phyloP scores from a whole-genome alignment of 2,329 filamentous ascomycete genomes.

The Pyrenophora teres region DNA sequence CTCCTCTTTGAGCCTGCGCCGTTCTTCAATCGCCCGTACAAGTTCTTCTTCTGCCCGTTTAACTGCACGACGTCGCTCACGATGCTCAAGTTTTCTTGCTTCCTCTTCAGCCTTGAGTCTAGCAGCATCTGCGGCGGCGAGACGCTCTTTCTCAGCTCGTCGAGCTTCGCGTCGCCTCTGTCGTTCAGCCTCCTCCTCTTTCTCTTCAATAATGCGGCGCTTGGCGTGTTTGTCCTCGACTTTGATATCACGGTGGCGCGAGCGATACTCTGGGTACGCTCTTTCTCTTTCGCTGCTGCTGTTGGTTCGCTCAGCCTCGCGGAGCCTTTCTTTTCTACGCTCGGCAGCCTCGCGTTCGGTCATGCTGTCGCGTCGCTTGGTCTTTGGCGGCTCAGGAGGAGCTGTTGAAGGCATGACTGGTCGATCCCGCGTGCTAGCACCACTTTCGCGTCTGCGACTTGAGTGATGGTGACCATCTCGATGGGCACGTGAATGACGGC shows the following conservation, averaged over 20 bases:
- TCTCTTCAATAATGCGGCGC: constrained; percentile 30
- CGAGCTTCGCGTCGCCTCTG: constrained; percentile 37
- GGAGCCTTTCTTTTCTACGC: constrained; percentile 25
- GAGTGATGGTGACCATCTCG: constrained; percentile 35
- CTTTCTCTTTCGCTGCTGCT: constrained; percentile 37
- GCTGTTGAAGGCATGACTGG: constrained; percentile 23
- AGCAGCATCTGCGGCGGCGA: constrained; percentile 33
- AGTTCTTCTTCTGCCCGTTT: constrained; percentile 32
- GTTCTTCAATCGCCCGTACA: constrained; percentile 27
- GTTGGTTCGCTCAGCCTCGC: constrained; percentile 27
- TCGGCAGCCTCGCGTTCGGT: constrained; percentile 34
- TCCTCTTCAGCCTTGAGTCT: constrained; percentile 32
- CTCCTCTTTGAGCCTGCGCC: constrained; percentile 25
- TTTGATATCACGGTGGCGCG: constrained; percentile 34
- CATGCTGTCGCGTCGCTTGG: constrained; percentile 41
- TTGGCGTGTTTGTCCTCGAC: constrained; percentile 37
- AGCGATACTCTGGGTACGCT: constrained; percentile 32
- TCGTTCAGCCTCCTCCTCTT: constrained; percentile 35
- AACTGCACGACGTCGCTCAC: constrained; percentile 34
- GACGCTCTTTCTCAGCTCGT: constrained; percentile 33
- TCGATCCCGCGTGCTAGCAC: constrained; percentile 34
- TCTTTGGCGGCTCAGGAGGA: constrained; percentile 25
- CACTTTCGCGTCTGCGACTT: constrained; percentile 39
- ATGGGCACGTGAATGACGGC: constrained; percentile 38
- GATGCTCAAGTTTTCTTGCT: constrained; percentile 28